Evolutionary conservation across 768 basidiomycete species (phyloP).

Genomic region (Coprinellus aureogranulatus): DNA sequence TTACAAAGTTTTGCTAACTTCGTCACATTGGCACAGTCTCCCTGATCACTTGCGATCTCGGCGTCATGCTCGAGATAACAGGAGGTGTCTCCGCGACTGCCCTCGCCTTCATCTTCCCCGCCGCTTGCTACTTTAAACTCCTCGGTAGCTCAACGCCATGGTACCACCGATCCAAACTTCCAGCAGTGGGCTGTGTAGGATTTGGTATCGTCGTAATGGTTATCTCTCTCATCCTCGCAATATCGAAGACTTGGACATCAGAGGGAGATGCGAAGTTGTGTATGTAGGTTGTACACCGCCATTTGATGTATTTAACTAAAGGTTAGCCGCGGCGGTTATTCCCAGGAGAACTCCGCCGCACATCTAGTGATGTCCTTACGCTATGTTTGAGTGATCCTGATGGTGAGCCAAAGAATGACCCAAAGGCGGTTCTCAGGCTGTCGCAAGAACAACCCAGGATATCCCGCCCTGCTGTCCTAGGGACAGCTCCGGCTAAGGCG

Average conservation of each 20-base stretch:
- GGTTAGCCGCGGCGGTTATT: no score
- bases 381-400: no score
- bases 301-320: no score
- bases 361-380: no score
- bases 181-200: constrained; percentile 64
- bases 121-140: constrained; percentile 82
- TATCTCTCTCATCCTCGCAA: constrained; percentile 72
- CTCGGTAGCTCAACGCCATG: constrained; percentile 54
- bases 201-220: constrained; percentile 80
- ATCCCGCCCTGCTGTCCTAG: no score
- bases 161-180: constrained; percentile 70
- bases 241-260: constrained; percentile 74
- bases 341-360: no score
- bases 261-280: constrained; percentile 71
- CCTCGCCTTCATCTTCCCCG: constrained; percentile 90
- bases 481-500: no score
- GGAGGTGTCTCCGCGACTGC: constrained; percentile 92
- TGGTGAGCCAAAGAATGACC: no score
- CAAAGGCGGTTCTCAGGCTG: no score
- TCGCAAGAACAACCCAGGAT: no score
- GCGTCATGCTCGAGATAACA: constrained; percentile 97
- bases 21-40: constrained; percentile 61
- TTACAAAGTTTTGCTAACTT: neutral
- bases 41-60: constrained; percentile 91
- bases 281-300: constrained; percentile 34